Base-by-base conservation (phyloP, 495 filamentous ascomycete species). In the Gamarada debralockiae region DNA sequence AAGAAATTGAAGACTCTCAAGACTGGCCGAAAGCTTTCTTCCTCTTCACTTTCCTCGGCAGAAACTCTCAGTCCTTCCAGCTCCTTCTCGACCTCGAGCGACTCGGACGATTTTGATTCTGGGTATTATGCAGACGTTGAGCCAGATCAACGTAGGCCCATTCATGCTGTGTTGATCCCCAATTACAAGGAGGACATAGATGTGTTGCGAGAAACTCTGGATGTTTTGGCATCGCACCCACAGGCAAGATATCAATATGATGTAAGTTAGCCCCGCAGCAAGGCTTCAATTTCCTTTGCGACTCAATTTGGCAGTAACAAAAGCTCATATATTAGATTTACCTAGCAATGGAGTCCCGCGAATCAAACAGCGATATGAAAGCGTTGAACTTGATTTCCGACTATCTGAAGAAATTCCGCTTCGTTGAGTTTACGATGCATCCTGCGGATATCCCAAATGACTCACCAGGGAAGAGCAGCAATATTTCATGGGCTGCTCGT, bases 181-280 rank as follows among this genome's bases (percentile, higher is more conserved):
- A 85, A 85, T 57, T 87, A 87, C 66, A 82, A 81, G 53, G 84
- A 87, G 58, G 82, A 86, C 22, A 65, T 83, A 49, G 77, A 83
- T 45, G 84, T 77, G 0, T 65, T 87, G 48, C 69, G 77, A 54
- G 82, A 84, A 50, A 86, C 84, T 1, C 65, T 86, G 24, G 78
- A 80, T 23, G 82, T 86, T 20, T 66, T 87, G 55, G 84, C 82
- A 5, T 79, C 73, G 31, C 84, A 87, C 61, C 75, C 81, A 3
- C 74, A 81, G 51, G 84, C 84, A 18, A 71, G 73, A 39, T 70
- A 72, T 45, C 75, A 73, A 37, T 87, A 87, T 67, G 82, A 87
- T 70, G 83, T 85, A 66, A 71, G 80, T 76, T 37, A 12, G 17
- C 31, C 21, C 4, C 20, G 27, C 22, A 22, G 25, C 18, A 42